Evolutionary conservation across 768 basidiomycete species (phyloP).

Genomic region (Pholiota molesta): DNA sequence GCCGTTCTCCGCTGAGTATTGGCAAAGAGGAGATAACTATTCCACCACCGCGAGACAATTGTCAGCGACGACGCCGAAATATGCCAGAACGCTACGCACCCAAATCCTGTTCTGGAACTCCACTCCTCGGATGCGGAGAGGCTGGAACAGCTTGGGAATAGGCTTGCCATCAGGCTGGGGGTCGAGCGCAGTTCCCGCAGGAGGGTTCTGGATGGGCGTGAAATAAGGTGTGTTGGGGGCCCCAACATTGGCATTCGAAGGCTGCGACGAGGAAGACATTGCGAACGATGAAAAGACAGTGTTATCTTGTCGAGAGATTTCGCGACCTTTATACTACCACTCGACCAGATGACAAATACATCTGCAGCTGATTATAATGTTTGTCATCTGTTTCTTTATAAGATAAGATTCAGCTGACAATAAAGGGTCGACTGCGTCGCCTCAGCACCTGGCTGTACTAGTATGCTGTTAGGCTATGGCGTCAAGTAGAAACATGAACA

Average conservation of each 20-base stretch:
- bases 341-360: no score
- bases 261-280: not conserved
- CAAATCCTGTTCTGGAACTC: conserved; percentile 60
- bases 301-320: no score
- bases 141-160: conserved; percentile 46
- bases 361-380: no score
- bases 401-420: no score
- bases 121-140: conserved; percentile 54
- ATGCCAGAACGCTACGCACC: conserved; percentile 32
- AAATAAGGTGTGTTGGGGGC: conserved; percentile 48
- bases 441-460: no score
- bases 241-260: conserved; percentile 33
- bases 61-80: not conserved
- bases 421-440: no score
- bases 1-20: conserved; percentile 59
- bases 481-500: no score
- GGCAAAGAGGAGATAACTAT: conserved; percentile 58
- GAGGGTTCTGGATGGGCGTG: conserved; percentile 46
- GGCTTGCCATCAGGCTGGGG: conserved; percentile 42
- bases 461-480: no score
- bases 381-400: no score
- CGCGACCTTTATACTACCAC: no score
- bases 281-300: no score
- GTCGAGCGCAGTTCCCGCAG: conserved; percentile 46
- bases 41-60: not conserved